A percentile compares a stretch with the other conserved stretches of the same genome.
phyloP scores from a whole-genome alignment of 2,329 filamentous ascomycete genomes.

The Botrytis cinerea region DNA sequence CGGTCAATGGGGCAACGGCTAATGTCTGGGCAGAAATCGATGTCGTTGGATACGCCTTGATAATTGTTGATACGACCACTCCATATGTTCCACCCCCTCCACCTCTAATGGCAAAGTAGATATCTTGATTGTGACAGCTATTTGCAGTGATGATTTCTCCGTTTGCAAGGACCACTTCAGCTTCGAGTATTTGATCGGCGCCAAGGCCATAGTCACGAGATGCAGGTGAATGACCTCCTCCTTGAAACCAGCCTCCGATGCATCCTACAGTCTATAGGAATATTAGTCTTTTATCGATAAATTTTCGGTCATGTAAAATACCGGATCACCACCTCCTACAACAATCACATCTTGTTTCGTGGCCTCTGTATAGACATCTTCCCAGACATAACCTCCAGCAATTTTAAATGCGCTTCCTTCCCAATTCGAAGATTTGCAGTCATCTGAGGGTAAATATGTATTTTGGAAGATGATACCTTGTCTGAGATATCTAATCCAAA shows the following conservation, averaged over 20 bases:
- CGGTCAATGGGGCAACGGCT: constrained; percentile 33
- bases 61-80: constrained; percentile 44
- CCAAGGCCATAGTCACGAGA: constrained; percentile 47
- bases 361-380: constrained; percentile 42
- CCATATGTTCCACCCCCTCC: constrained; percentile 42
- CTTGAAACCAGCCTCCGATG: constrained; percentile 43
- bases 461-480: constrained; percentile 32
- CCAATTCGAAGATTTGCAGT: constrained; percentile 39
- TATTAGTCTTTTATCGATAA: constrained; percentile 30
- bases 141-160: constrained; percentile 38
- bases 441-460: constrained; percentile 30
- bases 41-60: constrained; percentile 47
- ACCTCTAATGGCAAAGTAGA: constrained; percentile 44
- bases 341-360: constrained; percentile 42
- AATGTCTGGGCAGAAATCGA: constrained; percentile 36
- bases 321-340: constrained; percentile 42
- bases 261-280: constrained; percentile 41
- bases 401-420: constrained; percentile 43
- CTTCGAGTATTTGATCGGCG: constrained; percentile 49
- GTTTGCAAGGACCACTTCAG: constrained; percentile 29
- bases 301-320: constrained; percentile 20
- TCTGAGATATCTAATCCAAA: constrained; percentile 53
- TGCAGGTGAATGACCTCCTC: constrained; percentile 47
- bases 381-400: constrained; percentile 43
- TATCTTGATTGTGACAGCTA: constrained; percentile 34